These are phyloP conservation scores for Yarrowia osloensis DNA, from an alignment of 805 yeast genomes.

Conservation along the genomic window DNA sequence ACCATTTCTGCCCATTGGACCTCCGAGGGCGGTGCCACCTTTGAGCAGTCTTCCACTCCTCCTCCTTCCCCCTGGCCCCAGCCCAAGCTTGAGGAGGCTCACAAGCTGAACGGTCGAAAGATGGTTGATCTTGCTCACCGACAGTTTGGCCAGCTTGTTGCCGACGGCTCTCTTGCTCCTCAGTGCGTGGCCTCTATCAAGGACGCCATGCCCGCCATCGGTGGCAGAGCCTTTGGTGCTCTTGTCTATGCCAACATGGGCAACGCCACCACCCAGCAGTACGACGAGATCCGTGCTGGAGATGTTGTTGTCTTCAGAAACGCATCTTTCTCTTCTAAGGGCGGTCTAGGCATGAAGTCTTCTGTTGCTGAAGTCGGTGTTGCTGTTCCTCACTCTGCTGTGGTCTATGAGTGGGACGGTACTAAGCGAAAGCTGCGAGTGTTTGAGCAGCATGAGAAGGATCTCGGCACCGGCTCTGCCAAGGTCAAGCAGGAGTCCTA, in stretches of 20 bases:
- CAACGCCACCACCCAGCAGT: constrained; percentile 52
- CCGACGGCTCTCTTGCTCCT: constrained; percentile 39
- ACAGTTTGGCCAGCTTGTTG: constrained; percentile 38
- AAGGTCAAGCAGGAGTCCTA: constrained; percentile 62
- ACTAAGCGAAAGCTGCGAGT: constrained; percentile 53
- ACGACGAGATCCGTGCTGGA: constrained; percentile 74
- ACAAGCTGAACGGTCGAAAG: constrained; percentile 54
- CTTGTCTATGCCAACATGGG: constrained; percentile 59
- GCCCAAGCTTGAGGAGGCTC: constrained; percentile 52
- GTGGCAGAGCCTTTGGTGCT: constrained; percentile 71
- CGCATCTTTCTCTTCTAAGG: constrained; percentile 67
- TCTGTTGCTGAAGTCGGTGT: constrained; percentile 59
- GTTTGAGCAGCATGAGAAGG: constrained; percentile 37
- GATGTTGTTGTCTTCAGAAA: constrained; percentile 76
- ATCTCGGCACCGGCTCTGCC: constrained; percentile 46
- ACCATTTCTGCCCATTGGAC: constrained; percentile 61
- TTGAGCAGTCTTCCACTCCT: constrained; percentile 44
- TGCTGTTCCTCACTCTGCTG: constrained; percentile 55
- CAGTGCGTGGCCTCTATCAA: constrained; percentile 45
- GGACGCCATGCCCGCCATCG: constrained; percentile 59
- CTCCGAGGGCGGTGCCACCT: constrained; percentile 46
- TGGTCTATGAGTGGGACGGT: constrained; percentile 73
- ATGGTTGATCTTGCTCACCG: constrained; percentile 51
- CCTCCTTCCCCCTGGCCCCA: constrained; percentile 52
- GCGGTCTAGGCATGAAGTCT: constrained; percentile 58